phyloP scores from a whole-genome alignment of 2,329 filamentous ascomycete species.

The Cercospora sp. region DNA sequence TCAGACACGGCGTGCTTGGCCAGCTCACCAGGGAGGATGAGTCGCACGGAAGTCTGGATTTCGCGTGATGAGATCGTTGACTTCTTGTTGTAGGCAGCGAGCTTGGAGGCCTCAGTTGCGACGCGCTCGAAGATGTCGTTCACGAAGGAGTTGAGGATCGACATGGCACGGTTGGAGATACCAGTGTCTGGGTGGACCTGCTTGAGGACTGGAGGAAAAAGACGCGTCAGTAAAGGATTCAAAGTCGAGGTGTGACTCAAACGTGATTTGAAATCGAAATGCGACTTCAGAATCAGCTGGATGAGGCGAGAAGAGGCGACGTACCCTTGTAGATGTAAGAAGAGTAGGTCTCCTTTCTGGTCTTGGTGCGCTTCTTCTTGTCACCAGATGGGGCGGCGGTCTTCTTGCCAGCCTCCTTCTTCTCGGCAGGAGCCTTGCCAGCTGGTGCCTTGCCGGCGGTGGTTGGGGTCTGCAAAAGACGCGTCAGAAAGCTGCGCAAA shows the following conservation, averaged over 20 bases:
- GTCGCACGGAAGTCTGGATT: constrained; percentile 97
- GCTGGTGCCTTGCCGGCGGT: constrained; percentile 88
- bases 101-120: constrained; percentile 97
- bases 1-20: constrained; percentile 99
- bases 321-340: constrained; percentile 99
- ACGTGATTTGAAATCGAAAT: constrained; percentile 26
- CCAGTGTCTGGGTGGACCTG: constrained; percentile 99
- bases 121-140: constrained; percentile 99
- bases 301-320: constrained; percentile 34
- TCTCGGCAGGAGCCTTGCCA: constrained; percentile 82
- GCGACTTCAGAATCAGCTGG: constrained; percentile 23
- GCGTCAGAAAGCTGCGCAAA: constrained; percentile 26
- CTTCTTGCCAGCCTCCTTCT: constrained; percentile 99
- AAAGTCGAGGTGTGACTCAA: constrained; percentile 14
- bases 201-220: constrained; percentile 75
- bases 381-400: constrained; percentile 86
- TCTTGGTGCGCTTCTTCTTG: constrained; percentile 99
- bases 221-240: constrained; percentile 42
- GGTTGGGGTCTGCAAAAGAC: constrained; percentile 68
- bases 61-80: constrained; percentile 99
- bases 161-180: constrained; percentile 99
- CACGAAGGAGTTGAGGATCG: constrained; percentile 99
- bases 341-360: constrained; percentile 99
- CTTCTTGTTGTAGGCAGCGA: constrained; percentile 99
- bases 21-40: constrained; percentile 97